Percentiles rank a stretch among this genome's conserved stretches.
These are phyloP conservation scores for Ammopiptanthus mongolicus DNA, from an alignment of 306 rosid genomes.

Conservation along the genomic window DNA sequence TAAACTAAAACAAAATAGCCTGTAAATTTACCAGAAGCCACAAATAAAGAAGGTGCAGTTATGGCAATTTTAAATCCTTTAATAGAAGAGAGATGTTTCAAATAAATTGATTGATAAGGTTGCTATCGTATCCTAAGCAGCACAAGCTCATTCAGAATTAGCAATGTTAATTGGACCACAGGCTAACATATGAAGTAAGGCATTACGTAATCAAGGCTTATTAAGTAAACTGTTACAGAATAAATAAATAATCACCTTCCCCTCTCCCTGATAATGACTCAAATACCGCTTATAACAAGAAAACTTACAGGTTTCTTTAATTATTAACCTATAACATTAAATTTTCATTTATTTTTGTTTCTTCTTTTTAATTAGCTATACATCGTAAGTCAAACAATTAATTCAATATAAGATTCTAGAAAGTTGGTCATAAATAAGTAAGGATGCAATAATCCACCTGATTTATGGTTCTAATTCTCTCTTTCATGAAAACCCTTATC, in stretches of 20 bases:
- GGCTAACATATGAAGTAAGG: constrained; percentile 1
- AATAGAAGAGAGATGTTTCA: neutral
- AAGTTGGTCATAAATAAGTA: neutral
- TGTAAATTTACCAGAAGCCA: neutral
- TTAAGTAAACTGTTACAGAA: neutral
- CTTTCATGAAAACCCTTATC: too few relatives aligned
- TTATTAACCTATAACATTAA: neutral
- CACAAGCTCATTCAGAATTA: neutral
- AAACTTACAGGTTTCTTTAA: neutral
- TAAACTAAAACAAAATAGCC: neutral
- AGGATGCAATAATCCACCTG: neutral
- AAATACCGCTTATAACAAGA: neutral
- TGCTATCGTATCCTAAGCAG: neutral
- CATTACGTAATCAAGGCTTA: neutral
- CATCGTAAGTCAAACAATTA: neutral
- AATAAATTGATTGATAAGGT: neutral
- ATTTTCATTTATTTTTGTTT: neutral
- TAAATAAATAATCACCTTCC: neutral
- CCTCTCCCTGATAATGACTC: neutral
- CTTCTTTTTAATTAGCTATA: neutral
- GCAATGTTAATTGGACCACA: too few relatives aligned
- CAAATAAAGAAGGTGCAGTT: neutral
- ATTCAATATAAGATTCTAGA: neutral
- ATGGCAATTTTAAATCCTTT: neutral
- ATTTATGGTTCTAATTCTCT: neutral